Conservation (phyloP, 345 rosid species). For the Citrus australasica region DNA sequence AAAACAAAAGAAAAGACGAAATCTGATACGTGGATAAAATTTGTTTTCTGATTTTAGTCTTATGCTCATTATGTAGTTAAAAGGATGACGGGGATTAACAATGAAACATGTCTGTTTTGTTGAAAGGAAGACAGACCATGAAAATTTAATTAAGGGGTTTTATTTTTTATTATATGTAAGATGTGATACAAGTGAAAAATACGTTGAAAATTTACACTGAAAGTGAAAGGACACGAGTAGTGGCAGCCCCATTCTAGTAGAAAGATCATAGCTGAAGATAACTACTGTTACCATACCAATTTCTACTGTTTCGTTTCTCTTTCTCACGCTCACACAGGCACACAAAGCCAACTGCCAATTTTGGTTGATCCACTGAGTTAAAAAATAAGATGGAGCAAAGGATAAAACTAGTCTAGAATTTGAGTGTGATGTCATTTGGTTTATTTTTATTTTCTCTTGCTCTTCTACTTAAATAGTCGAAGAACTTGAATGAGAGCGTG, state of each 20-base stretch:
- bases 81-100: neutral
- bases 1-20: too few species aligned
- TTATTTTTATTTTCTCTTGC: conserved; percentile 15
- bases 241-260: conserved; percentile 3
- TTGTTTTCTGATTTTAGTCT: neutral
- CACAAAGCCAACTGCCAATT: conserved; percentile 61
- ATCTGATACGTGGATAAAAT: neutral
- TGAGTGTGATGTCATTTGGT: conserved; percentile 35
- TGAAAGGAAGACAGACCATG: neutral
- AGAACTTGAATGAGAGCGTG: neutral
- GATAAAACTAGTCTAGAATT: conserved; percentile 51
- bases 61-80: neutral
- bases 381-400: conserved; percentile 32
- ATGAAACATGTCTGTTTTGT: neutral
- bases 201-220: neutral
- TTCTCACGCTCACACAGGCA: conserved; percentile 4
- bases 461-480: conserved; percentile 27
- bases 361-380: conserved; percentile 40
- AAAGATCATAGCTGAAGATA: conserved; percentile 5
- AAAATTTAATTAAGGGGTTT: too few species aligned
- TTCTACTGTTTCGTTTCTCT: conserved; percentile 10
- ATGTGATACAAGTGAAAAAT: neutral
- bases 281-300: conserved; percentile 12
- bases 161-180: neutral
- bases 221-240: conserved; percentile 2